These are phyloP conservation scores for Meyerozyma carpophila DNA, from an alignment of 1,139 yeast genomes.

Conservation along the genomic window DNA sequence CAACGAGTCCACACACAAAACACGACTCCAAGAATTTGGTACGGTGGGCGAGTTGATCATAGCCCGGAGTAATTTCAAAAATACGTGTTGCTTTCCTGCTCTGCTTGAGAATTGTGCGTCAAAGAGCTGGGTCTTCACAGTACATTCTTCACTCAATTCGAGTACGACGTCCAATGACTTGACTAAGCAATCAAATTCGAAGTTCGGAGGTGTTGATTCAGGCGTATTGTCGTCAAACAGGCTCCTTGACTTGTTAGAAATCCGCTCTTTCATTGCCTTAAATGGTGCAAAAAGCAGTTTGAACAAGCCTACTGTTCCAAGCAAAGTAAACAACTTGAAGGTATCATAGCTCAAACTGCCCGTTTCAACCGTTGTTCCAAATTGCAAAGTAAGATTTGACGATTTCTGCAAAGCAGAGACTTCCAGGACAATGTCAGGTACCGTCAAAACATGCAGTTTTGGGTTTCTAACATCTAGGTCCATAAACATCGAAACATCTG, in stretches of 20 bases:
- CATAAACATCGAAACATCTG: conserved; percentile 21
- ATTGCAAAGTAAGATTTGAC: conserved; percentile 19
- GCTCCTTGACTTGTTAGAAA: conserved; percentile 19
- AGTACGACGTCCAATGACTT: conserved; percentile 21
- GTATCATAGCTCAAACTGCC: conserved; percentile 38
- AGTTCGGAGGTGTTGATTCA: background rate
- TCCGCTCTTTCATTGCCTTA: conserved; percentile 16
- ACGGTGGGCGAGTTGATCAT: conserved; percentile 52
- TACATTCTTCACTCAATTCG: conserved; percentile 43
- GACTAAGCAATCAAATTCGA: conserved; percentile 11
- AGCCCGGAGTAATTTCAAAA: conserved; percentile 35
- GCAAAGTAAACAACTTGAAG: conserved; percentile 44
- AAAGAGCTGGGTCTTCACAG: conserved; percentile 41
- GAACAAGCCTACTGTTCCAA: conserved; percentile 51
- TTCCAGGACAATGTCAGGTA: conserved; percentile 15
- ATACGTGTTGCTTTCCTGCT: conserved; percentile 12
- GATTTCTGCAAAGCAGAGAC: conserved; percentile 11
- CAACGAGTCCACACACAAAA: conserved; percentile 40
- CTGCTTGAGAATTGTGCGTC: conserved; percentile 17
- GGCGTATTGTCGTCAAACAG: conserved; percentile 11
- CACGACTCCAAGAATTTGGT: conserved; percentile 45
- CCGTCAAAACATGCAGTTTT: conserved; percentile 9
- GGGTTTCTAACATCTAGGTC: conserved; percentile 18
- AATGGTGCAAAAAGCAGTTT: conserved; percentile 42
- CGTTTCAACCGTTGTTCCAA: conserved; percentile 24